Conservation (phyloP, 1,284 basidiomycete genomes). For the Phenoliferia sp. region DNA sequence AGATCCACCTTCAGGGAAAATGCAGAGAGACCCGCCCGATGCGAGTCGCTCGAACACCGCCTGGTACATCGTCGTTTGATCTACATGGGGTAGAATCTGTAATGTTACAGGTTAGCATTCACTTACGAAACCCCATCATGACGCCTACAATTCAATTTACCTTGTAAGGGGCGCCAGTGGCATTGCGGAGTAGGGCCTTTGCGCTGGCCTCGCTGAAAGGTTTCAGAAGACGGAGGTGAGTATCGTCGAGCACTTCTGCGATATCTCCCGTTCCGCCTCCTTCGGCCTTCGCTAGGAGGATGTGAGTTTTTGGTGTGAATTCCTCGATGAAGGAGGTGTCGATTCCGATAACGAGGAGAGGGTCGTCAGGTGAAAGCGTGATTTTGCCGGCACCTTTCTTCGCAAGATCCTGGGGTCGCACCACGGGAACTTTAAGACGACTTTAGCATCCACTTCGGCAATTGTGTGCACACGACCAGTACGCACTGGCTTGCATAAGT, state of each 20-base stretch:
- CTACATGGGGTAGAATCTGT: conserved; percentile 78
- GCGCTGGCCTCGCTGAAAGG: conserved; percentile 57
- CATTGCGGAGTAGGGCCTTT: conserved; percentile 37
- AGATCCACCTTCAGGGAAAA: conserved; percentile 96
- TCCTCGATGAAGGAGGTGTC: conserved; percentile 74
- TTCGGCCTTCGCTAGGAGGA: conserved; percentile 79
- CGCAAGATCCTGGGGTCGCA: conserved; percentile 84
- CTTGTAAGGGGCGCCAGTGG: conserved; percentile 30
- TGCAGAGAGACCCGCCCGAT: conserved; percentile 83
- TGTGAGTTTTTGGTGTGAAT: conserved; percentile 74
- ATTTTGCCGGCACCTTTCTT: conserved; percentile 72
- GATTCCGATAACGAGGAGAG: conserved; percentile 65
- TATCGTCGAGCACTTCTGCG: conserved; percentile 83
- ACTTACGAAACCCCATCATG: no score
- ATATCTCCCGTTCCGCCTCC: conserved; percentile 78
- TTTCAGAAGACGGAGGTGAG: conserved; percentile 69
- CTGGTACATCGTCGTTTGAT: conserved; percentile 92
- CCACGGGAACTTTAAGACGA: conserved; percentile 69
- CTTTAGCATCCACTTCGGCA: no score
- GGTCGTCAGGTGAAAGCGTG: conserved; percentile 69
- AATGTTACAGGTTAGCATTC: conserved; percentile 46
- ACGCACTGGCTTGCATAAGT: conserved; percentile 86
- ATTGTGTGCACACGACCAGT: no score
- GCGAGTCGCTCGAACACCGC: conserved; percentile 85
- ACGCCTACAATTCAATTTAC: not conserved